phyloP scores from a whole-genome alignment of 2,329 filamentous ascomycete genomes.

The Trichophyton benhamiae region DNA sequence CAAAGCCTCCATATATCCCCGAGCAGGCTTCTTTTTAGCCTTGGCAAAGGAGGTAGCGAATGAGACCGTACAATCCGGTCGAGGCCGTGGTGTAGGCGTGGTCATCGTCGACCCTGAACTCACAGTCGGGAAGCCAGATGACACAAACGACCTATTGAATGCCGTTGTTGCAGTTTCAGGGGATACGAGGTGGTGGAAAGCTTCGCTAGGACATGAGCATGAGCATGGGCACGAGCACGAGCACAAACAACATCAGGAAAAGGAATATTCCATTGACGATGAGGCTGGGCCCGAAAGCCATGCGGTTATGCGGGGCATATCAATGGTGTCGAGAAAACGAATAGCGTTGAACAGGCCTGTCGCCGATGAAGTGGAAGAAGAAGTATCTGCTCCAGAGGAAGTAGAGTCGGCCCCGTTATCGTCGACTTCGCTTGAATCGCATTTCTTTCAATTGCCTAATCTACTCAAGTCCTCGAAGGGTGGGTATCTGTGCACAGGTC shows the following conservation, averaged over 20 bases:
- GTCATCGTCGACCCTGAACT: constrained; percentile 36
- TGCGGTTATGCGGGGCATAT: constrained; percentile 34
- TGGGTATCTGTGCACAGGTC: constrained; percentile 84
- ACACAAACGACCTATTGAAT: constrained; percentile 24
- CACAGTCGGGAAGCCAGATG: constrained; percentile 14
- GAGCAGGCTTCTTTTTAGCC: constrained; percentile 29
- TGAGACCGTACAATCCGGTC: constrained; percentile 26
- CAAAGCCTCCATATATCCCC: constrained; percentile 25
- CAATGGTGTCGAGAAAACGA: constrained; percentile 32
- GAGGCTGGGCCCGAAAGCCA: constrained; percentile 36
- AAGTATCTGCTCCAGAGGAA: constrained; percentile 11
- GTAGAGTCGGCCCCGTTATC: constrained; percentile 1
- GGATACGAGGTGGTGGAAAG: constrained; percentile 28
- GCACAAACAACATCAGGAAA: not conserved
- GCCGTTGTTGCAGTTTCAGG: constrained; percentile 34
- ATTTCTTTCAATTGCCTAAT: constrained; percentile 51
- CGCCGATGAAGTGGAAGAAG: not conserved
- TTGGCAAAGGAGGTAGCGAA: constrained; percentile 29
- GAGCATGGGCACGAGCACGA: not conserved
- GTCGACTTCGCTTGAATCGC: constrained; percentile 18
- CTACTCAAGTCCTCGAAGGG: constrained; percentile 60
- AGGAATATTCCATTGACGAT: constrained; percentile 19
- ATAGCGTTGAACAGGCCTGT: constrained; percentile 13
- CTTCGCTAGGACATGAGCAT: not conserved
- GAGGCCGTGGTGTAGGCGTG: constrained; percentile 31